Conservation (phyloP, 208 protist species). For the Trypanosoma brucei region DNA sequence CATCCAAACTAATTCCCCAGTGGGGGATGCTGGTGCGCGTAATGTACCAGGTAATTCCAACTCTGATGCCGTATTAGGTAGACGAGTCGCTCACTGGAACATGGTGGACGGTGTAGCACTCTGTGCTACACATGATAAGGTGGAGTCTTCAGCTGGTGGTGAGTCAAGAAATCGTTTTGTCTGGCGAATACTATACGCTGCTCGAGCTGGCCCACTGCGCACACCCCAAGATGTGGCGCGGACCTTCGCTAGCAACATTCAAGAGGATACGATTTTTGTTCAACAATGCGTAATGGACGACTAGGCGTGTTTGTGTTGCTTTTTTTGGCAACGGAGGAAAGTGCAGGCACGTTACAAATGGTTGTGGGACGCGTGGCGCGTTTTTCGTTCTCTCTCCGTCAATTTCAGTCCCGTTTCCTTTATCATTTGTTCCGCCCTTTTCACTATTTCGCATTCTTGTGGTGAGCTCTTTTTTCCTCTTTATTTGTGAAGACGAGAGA, state of each 20-base stretch:
- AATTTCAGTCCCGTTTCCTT: neutral
- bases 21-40: neutral
- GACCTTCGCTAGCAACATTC: slow-evolving; percentile 44
- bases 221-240: slow-evolving; percentile 50
- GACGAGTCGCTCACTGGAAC: slow-evolving; percentile 14
- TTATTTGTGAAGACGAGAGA: too few relatives aligned
- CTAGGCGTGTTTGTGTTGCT: neutral
- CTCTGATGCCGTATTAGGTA: neutral
- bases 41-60: neutral
- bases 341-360: neutral
- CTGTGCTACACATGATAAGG: slow-evolving; percentile 1
- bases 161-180: slow-evolving; percentile 1
- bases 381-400: too few relatives aligned
- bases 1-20: neutral
- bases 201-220: slow-evolving; percentile 38
- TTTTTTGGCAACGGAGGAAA: neutral
- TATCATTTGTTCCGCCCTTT: neutral
- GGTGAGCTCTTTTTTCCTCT: too few relatives aligned
- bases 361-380: too few relatives aligned
- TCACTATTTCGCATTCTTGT: too few relatives aligned
- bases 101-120: slow-evolving; percentile 22
- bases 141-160: neutral
- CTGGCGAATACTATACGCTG: slow-evolving; percentile 70
- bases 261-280: slow-evolving; percentile 64
- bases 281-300: slow-evolving; percentile 68